Base-by-base conservation (phyloP, 805 yeast species). In the Zygosaccharomyces bailii region DNA sequence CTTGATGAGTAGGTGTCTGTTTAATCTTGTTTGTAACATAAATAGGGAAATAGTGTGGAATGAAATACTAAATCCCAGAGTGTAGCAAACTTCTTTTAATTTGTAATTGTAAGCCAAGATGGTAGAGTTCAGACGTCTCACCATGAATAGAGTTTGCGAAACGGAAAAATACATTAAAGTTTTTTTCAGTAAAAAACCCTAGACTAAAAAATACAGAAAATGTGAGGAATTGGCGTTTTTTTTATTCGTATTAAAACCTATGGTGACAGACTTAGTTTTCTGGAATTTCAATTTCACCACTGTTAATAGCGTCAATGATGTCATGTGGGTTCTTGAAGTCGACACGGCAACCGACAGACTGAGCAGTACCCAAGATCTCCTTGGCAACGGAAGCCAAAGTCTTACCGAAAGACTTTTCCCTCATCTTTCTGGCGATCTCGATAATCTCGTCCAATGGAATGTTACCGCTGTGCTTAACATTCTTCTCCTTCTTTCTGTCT, bases 401-500 rank as follows among this genome's bases (percentile, higher is more conserved):
- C 86, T 89, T 91, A 80, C 99, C 96, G 75, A 93, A 88, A 56
- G 97, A 89, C 80, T 93, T 93, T 73, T 85, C 88, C 74, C 80
- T 84, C 98, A 93, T 91, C 71, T 84, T 84, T 78, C 96, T 90
- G 67, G 99, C 98, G 70, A 93, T 86, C 73, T 89, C 96, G 74
- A 79, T 80, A 76, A 93, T 86, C 78, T 91, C 96, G 68, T 89
- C 95, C 68, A 93, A 80, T 68, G 96, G 88, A 69, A 93, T 82
- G 91, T 91, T 93, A 80, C 99, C 99, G 73, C 82, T 83, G 87
- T 93, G 99, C 83, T 90, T 89, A 75, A 93, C 86, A 80, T 93
- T 91, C 93, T 93, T 93, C 73, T 93, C 98, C 95, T 93, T 93
- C 95, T 93, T 93, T 82, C 96, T 85, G 84, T 93, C 99, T 86